These are phyloP conservation scores for Cucurbita ficifolia DNA, from an alignment of 306 rosid genomes.

Conservation along the genomic window DNA sequence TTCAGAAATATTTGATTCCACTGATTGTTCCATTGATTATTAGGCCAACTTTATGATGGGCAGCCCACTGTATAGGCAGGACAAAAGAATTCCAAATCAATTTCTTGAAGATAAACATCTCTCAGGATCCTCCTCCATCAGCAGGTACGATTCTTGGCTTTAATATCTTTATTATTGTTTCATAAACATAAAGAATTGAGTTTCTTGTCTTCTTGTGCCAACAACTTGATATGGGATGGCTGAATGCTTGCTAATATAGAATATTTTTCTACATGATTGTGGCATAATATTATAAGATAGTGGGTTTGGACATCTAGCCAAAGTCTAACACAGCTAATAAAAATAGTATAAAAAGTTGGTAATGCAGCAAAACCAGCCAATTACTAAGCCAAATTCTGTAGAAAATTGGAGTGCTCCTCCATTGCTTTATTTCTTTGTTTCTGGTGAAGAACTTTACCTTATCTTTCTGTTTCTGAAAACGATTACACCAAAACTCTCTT, in stretches of 20 bases:
- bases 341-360: not conserved
- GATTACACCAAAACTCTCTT: not conserved
- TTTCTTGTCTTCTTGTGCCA: not conserved
- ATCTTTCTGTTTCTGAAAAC: conserved; percentile 2
- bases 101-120: not conserved
- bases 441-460: not conserved
- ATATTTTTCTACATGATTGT: not conserved
- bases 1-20: not conserved
- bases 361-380: not conserved
- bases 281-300: not conserved
- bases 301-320: not conserved
- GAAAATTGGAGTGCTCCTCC: not conserved
- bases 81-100: not conserved
- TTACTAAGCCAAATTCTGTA: not conserved
- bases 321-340: not conserved
- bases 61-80: not conserved
- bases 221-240: not conserved
- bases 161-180: not conserved
- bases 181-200: not conserved
- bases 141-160: conserved; percentile 1
- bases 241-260: not conserved
- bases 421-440: not conserved
- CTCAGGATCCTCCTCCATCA: conserved; percentile 1
- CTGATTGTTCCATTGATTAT: not conserved
- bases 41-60: not conserved